Conservation (phyloP, 805 yeast species). For the Hyphopichia homilentoma region DNA sequence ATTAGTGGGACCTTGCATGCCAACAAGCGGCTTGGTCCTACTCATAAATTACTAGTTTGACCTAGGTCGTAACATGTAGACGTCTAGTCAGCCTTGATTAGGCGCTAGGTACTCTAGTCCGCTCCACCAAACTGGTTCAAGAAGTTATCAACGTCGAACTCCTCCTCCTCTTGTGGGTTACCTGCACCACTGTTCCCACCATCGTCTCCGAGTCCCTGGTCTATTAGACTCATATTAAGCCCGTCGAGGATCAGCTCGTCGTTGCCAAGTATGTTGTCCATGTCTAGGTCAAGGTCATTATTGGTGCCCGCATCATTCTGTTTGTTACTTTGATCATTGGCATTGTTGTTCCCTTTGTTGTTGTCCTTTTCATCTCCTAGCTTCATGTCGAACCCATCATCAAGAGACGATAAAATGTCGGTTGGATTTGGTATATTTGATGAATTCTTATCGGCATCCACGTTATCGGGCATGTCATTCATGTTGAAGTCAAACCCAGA, state of each 20-base stretch:
- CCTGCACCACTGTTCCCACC: constrained; percentile 13
- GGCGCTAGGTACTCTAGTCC: constrained; percentile 17
- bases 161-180: constrained; percentile 28
- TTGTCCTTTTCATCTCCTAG: constrained; percentile 2
- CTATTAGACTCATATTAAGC: constrained; percentile 37
- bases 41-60: too few species aligned
- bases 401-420: constrained; percentile 27
- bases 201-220: constrained; percentile 23
- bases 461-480: constrained; percentile 12
- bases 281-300: constrained; percentile 20
- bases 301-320: constrained; percentile 3
- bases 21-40: too few species aligned
- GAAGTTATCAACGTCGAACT: constrained; percentile 43
- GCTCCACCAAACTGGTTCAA: constrained; percentile 40
- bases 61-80: too few species aligned
- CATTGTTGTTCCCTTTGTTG: constrained; percentile 1
- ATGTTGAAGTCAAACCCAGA: constrained; percentile 27
- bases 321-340: constrained; percentile 2
- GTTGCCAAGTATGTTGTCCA: constrained; percentile 35
- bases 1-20: too few species aligned
- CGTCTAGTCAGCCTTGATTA: too few species aligned
- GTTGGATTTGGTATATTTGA: constrained; percentile 28
- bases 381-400: constrained; percentile 8
- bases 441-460: constrained; percentile 8
- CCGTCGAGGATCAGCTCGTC: constrained; percentile 42